Evolutionary conservation across 495 filamentous ascomycete species (phyloP), one percentile per base, ranked within the genome.

Genomic region (Pyronema domesticum): DNA sequence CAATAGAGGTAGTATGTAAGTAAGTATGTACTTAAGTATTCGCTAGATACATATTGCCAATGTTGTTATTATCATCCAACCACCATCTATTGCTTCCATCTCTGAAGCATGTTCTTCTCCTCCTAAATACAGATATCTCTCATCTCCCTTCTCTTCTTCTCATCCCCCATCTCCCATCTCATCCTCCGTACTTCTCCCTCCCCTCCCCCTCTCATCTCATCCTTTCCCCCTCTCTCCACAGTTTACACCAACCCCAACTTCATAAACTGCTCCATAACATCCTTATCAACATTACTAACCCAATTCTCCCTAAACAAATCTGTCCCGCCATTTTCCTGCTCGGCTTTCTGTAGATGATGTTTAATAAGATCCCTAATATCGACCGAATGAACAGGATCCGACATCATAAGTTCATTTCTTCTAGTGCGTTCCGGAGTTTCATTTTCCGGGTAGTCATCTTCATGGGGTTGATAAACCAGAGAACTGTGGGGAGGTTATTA

Each of bases 231-330:
- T 30, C 23, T 30, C 23, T 5, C 23, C 23, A 30, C 1, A 42
- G 11, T 42, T n/a, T 46, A 58, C 40, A 54, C 51, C 8, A 79
- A 53, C 6, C 72, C 73, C 62, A 81, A 61, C 30, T 71, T 73
- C 34, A 67, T 70, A 68, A 94, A 98, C 0, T 74, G 79, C 14
- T 63, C 63, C 52, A 94, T 58, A 2, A 96, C 84, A 42, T 93
- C 80, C 42, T 73, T 71, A 69, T 96, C 91, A 36, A 95, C 86
- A 71, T 93, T 86, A n/a, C 74, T 73, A n/a, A 85, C 67, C 82
- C 83, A 95, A 44, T 85, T 74, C 44, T 77, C 73, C 67, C 81
- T 74, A 67, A 95, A 95, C 13, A 67, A 71, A 61, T 81, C 74
- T 49, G 78, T 76, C 1, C 89, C 87, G 3, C 89, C 89, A 55